phyloP scores from a whole-genome alignment of 805 yeast genomes.

The Metschnikowia kunwiensis region DNA sequence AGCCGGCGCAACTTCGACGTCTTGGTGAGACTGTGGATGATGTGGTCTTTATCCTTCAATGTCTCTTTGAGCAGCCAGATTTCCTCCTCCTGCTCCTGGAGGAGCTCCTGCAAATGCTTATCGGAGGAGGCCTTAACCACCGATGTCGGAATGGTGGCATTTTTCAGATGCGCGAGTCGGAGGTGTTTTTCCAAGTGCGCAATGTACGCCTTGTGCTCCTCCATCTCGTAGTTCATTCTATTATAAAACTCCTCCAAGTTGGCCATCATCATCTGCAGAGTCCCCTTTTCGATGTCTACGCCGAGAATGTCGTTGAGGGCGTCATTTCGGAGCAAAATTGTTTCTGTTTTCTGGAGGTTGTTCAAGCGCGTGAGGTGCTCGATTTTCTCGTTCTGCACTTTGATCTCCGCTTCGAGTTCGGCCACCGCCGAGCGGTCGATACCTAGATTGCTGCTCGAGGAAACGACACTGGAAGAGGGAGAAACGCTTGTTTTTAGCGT shows the following conservation, averaged over 20 bases:
- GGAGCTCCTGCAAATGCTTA: slow-evolving; percentile 28
- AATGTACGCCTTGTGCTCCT: slow-evolving; percentile 59
- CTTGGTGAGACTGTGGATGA: slow-evolving; percentile 69
- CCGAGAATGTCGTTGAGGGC: slow-evolving; percentile 57
- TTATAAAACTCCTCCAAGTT: slow-evolving; percentile 49
- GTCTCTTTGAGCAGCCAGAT: slow-evolving; percentile 60
- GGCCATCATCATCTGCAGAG: slow-evolving; percentile 43
- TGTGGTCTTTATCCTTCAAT: slow-evolving; percentile 70
- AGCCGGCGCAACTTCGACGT: slow-evolving; percentile 56
- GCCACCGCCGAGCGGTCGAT: slow-evolving; percentile 6
- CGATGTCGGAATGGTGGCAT: background rate
- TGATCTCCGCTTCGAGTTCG: slow-evolving; percentile 57
- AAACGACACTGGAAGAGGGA: background rate
- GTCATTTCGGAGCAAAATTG: slow-evolving; percentile 56
- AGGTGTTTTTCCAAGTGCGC: slow-evolving; percentile 56
- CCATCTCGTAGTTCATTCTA: slow-evolving; percentile 48
- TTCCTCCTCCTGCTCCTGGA: slow-evolving; percentile 66
- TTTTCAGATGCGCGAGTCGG: slow-evolving; percentile 26
- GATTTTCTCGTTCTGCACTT: slow-evolving; percentile 59
- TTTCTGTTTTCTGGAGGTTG: slow-evolving; percentile 56
- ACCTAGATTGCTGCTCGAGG: background rate
- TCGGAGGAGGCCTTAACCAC: slow-evolving; percentile 2
- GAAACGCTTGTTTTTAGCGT: slow-evolving; percentile 24
- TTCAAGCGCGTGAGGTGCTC: slow-evolving; percentile 66
- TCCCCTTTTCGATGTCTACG: slow-evolving; percentile 31